Percentiles rank a stretch among this genome's conserved stretches.
Evolutionary conservation across 257 asterid genomes (phyloP).

Genomic region (Vinca minor): DNA sequence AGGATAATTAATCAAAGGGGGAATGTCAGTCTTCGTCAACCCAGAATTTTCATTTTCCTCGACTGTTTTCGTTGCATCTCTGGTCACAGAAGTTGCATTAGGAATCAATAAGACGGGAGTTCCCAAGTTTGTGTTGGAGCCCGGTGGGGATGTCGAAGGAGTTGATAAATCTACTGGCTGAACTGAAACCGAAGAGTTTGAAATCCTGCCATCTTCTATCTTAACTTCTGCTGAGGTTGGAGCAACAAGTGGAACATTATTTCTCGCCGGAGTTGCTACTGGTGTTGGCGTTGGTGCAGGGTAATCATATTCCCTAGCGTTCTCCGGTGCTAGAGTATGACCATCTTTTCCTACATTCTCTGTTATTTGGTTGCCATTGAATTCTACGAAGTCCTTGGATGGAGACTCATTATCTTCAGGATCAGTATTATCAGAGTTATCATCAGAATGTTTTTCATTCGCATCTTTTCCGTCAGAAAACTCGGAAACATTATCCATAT

Average conservation of each 20-base stretch:
- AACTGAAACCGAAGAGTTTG: slow-evolving; percentile 17
- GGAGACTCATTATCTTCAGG: slow-evolving; percentile 59
- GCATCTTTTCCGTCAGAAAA: slow-evolving; percentile 25
- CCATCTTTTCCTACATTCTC: slow-evolving; percentile 20
- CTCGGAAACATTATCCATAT: slow-evolving; percentile 11
- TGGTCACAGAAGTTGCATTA: slow-evolving; percentile 12
- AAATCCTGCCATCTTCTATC: slow-evolving; percentile 1
- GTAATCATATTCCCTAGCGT: slow-evolving; percentile 13
- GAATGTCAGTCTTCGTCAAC: slow-evolving; percentile 10
- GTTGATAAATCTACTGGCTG: slow-evolving; percentile 18
- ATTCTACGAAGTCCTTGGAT: slow-evolving; percentile 30
- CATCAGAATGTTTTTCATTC: slow-evolving; percentile 20
- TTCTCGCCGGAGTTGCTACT: slow-evolving; percentile 2
- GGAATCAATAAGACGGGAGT: slow-evolving; percentile 16
- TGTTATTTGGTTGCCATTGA: slow-evolving; percentile 21
- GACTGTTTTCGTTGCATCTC: slow-evolving; percentile 18
- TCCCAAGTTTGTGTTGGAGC: slow-evolving; percentile 11
- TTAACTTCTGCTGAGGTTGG: slow-evolving; percentile 15
- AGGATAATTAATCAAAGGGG: slow-evolving; percentile 19
- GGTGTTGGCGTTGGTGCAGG: slow-evolving; percentile 15
- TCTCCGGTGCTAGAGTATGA: slow-evolving; percentile 24
- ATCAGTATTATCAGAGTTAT: slow-evolving; percentile 29
- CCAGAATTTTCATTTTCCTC: slow-evolving; percentile 15
- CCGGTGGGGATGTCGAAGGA: slow-evolving; percentile 17
- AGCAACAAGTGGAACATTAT: slow-evolving; percentile 19